Conservation (phyloP, 225 moss, liverwort and hornwort species). For the Polytrichum commune region DNA sequence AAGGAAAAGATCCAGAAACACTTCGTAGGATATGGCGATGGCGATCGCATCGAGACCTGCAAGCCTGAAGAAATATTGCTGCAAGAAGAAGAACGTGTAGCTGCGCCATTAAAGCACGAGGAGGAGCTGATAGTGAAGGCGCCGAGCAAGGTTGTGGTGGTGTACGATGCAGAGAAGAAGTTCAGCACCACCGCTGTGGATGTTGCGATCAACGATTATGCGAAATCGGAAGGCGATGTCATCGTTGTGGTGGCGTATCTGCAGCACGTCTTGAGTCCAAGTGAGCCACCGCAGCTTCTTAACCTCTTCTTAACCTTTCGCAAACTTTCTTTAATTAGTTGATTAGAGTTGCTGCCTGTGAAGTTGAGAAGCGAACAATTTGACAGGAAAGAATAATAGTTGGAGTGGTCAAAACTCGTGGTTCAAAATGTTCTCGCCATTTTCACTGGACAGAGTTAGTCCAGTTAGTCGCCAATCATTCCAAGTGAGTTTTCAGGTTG, state of each 20-base stretch:
- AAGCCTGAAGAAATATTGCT: slow-evolving; percentile 2
- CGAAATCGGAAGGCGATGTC: slow-evolving; percentile 33
- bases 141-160: slow-evolving; percentile 38
- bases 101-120: neutral
- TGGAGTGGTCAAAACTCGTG: no score
- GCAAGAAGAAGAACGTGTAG: neutral
- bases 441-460: no score
- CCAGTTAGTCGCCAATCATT: no score
- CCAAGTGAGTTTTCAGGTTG: no score
- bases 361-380: no score
- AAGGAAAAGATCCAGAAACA: slow-evolving; percentile 4
- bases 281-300: slow-evolving; percentile 17
- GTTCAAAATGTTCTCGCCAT: no score
- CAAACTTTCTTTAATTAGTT: no score
- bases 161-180: slow-evolving; percentile 38
- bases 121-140: neutral
- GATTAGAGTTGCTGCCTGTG: no score
- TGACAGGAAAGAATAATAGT: no score
- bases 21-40: slow-evolving; percentile 4
- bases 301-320: no score
- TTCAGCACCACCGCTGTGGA: slow-evolving; percentile 28
- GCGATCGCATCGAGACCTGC: neutral
- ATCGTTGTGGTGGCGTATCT: slow-evolving; percentile 39
- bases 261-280: slow-evolving; percentile 45
- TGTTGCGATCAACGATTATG: slow-evolving; percentile 25